These are phyloP conservation scores for Schizochytrium sp. DNA, from an alignment of 108 stramenopile species.

Conservation along the genomic window DNA sequence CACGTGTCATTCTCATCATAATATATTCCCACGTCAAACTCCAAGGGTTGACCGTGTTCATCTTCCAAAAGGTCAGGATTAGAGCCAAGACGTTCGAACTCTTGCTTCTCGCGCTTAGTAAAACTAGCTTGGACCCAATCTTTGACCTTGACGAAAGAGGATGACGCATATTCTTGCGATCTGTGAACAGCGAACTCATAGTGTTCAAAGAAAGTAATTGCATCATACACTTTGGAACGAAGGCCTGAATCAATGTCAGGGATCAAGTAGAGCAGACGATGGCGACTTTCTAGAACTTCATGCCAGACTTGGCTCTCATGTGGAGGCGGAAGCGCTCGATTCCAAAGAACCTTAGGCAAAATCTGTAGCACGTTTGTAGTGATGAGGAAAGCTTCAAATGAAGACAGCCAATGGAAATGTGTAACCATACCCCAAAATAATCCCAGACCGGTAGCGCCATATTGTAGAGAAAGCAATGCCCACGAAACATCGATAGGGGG, in stretches of 20 bases:
- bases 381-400: constrained; percentile 45
- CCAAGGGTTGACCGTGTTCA: background rate
- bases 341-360: constrained; percentile 25
- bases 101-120: constrained; percentile 35
- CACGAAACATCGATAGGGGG: constrained; percentile 52
- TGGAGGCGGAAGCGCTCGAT: constrained; percentile 8
- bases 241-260: constrained; percentile 40
- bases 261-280: constrained; percentile 37
- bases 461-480: constrained; percentile 30
- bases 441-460: background rate
- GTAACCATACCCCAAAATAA: background rate
- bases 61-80: constrained; percentile 9
- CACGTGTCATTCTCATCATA: constrained; percentile 26
- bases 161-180: constrained; percentile 24
- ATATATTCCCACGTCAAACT: constrained; percentile 17
- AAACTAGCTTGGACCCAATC: constrained; percentile 36
- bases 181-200: constrained; percentile 45
- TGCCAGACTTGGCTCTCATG: constrained; percentile 36
- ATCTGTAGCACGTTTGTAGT: constrained; percentile 20
- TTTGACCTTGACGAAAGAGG: constrained; percentile 34
- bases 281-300: constrained; percentile 22
- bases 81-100: constrained; percentile 31
- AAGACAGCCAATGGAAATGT: constrained; percentile 19
- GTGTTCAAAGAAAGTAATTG: constrained; percentile 2
- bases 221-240: constrained; percentile 26